Percentiles rank a stretch among this genome's conserved stretches.
Conservation (phyloP, 805 yeast species). For the Metschnikowia reukaufii region DNA sequence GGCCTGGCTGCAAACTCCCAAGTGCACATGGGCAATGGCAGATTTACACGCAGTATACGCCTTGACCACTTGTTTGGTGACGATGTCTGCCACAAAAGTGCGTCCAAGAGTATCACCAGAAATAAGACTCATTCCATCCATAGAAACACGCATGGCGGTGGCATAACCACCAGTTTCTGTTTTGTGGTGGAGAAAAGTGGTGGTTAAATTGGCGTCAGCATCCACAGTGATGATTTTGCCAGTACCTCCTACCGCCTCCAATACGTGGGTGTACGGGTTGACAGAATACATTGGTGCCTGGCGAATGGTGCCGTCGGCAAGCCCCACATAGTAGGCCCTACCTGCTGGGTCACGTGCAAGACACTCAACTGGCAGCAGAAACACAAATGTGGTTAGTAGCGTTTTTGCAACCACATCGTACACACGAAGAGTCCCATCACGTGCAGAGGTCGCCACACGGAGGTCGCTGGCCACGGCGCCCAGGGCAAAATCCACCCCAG, state of each 20-base stretch:
- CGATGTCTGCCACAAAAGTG: constrained; percentile 65
- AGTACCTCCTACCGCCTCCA: constrained; percentile 63
- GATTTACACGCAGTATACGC: constrained; percentile 47
- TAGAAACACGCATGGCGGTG: constrained; percentile 56
- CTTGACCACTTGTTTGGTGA: constrained; percentile 65
- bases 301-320: constrained; percentile 60
- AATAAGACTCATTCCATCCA: constrained; percentile 72
- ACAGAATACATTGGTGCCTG: constrained; percentile 50
- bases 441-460: constrained; percentile 65
- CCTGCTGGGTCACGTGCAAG: constrained; percentile 76
- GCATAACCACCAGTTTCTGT: constrained; percentile 28
- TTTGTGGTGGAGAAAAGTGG: constrained; percentile 54
- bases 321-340: constrained; percentile 70
- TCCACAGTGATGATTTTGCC: constrained; percentile 52
- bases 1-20: constrained; percentile 23
- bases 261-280: constrained; percentile 36
- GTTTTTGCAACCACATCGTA: constrained; percentile 52
- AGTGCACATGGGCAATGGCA: constrained; percentile 32
- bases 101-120: constrained; percentile 77
- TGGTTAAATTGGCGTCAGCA: constrained; percentile 48
- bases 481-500: constrained; percentile 46
- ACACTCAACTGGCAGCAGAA: constrained; percentile 55
- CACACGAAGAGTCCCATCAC: constrained; percentile 72
- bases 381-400: constrained; percentile 70
- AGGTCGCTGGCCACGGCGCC: constrained; percentile 59